These are phyloP conservation scores for Phlebiopsis gigantea DNA, from an alignment of 768 basidiomycete species.

Conservation along the genomic window DNA sequence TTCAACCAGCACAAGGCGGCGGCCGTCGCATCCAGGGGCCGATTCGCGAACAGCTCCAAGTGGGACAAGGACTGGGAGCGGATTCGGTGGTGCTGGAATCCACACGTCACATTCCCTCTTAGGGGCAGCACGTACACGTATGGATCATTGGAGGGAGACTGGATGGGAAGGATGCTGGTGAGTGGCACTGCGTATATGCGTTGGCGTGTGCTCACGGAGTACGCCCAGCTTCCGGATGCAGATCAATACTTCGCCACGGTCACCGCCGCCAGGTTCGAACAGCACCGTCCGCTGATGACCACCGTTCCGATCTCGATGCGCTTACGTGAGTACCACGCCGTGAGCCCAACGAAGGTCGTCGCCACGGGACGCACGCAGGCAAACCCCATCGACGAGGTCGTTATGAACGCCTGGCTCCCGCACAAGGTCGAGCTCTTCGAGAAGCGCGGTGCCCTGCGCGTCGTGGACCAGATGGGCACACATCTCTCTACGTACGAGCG, in stretches of 20 bases:
- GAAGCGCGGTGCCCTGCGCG: neutral
- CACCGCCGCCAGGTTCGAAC: constrained; percentile 12
- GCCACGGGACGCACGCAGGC: constrained; percentile 14
- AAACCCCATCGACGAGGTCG: constrained; percentile 28
- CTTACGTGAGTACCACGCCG: constrained; percentile 48
- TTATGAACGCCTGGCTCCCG: constrained; percentile 39
- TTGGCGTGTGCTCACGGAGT: constrained; percentile 27
- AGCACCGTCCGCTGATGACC: constrained; percentile 28
- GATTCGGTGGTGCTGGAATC: constrained; percentile 39
- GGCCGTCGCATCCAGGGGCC: constrained; percentile 22
- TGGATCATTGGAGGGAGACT: constrained; percentile 50
- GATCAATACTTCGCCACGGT: constrained; percentile 32
- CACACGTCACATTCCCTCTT: constrained; percentile 25
- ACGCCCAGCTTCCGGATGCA: constrained; percentile 33
- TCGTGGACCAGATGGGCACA: constrained; percentile 1
- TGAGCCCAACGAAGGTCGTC: constrained; percentile 34
- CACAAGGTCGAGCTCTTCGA: constrained; percentile 6
- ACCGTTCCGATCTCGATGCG: constrained; percentile 55
- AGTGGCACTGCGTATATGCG: constrained; percentile 32
- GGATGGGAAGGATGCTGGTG: constrained; percentile 62
- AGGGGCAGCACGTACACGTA: constrained; percentile 38
- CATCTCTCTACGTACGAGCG: constrained; percentile 31
- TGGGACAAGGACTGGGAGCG: constrained; percentile 62
- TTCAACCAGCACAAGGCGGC: constrained; percentile 41
- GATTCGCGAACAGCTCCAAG: constrained; percentile 30